These are phyloP conservation scores for Caloboletus firmus DNA, from an alignment of 1,284 basidiomycete species.

Conservation along the genomic window DNA sequence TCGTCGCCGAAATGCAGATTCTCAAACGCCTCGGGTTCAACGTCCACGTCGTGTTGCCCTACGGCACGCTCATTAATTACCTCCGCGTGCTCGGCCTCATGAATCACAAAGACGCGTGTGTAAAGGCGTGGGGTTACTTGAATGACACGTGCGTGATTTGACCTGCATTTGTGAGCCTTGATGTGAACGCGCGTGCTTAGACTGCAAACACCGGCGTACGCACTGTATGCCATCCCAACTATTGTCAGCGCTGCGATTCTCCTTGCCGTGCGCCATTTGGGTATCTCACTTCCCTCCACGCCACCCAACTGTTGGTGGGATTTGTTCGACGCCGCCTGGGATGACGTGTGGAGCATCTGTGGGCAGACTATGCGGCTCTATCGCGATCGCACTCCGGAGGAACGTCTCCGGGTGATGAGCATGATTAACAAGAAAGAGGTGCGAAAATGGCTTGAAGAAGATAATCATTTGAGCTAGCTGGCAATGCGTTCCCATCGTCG, in stretches of 20 bases:
- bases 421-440: constrained; percentile 72
- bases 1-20: constrained; percentile 96
- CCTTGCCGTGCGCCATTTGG: constrained; percentile 66
- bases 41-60: constrained; percentile 87
- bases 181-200: constrained; percentile 40
- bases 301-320: constrained; percentile 79
- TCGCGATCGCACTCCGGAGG: constrained; percentile 43
- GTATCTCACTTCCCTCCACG: constrained; percentile 72
- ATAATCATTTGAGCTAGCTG: constrained; percentile 17
- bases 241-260: constrained; percentile 87
- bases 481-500: background rate
- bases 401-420: constrained; percentile 43
- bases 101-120: constrained; percentile 67
- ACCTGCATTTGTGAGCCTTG: background rate
- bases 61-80: constrained; percentile 95
- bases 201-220: constrained; percentile 88
- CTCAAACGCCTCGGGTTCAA: constrained; percentile 92
- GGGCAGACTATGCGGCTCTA: constrained; percentile 82
- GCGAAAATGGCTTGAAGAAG: constrained; percentile 70
- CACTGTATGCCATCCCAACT: constrained; percentile 83
- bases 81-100: constrained; percentile 85
- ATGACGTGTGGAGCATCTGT: constrained; percentile 80
- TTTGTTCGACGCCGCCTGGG: constrained; percentile 83
- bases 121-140: constrained; percentile 84
- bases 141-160: constrained; percentile 76